Conservation (phyloP, 371 early-diverging fungal species). For the Quaeritorhiza haematococci region DNA sequence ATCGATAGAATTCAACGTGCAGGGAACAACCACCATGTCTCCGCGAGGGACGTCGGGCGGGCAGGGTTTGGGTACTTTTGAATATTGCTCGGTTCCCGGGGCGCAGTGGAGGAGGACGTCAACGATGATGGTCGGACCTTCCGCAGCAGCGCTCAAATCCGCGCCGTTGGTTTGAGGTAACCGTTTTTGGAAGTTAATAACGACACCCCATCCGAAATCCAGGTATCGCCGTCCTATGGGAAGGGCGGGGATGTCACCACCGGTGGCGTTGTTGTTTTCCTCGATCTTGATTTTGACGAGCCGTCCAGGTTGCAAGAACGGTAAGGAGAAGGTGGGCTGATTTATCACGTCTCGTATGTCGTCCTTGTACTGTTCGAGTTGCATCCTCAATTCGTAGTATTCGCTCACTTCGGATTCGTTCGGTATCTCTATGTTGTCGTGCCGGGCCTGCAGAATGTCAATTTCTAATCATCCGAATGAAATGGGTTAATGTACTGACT, state of each 20-base stretch:
- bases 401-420: slow-evolving; percentile 64
- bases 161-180: slow-evolving; percentile 18
- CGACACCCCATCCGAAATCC: slow-evolving; percentile 94
- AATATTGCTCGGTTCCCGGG: slow-evolving; percentile 42
- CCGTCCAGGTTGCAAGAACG: slow-evolving; percentile 86
- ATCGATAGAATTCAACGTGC: slow-evolving; percentile 66
- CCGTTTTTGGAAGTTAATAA: slow-evolving; percentile 55
- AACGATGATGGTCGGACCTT: slow-evolving; percentile 59
- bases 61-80: slow-evolving; percentile 64
- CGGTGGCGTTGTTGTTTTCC: slow-evolving; percentile 2
- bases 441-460: slow-evolving; percentile 52
- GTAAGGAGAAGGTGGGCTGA: slow-evolving; percentile 72
- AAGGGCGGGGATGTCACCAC: too few relatives aligned
- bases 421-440: slow-evolving; percentile 52
- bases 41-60: slow-evolving; percentile 49
- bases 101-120: slow-evolving; percentile 81
- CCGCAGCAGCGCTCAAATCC: slow-evolving; percentile 21
- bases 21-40: slow-evolving; percentile 73
- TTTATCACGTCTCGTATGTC: slow-evolving; percentile 76
- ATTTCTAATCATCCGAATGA: slow-evolving; percentile 24
- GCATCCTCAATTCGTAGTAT: slow-evolving; percentile 73
- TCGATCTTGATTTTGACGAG: slow-evolving; percentile 56
- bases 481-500: not conserved
- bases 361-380: slow-evolving; percentile 57
- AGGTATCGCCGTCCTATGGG: too few relatives aligned